These are phyloP conservation scores for Ophiobolus disseminans DNA, from an alignment of 2,329 filamentous ascomycete genomes.

Conservation along the genomic window DNA sequence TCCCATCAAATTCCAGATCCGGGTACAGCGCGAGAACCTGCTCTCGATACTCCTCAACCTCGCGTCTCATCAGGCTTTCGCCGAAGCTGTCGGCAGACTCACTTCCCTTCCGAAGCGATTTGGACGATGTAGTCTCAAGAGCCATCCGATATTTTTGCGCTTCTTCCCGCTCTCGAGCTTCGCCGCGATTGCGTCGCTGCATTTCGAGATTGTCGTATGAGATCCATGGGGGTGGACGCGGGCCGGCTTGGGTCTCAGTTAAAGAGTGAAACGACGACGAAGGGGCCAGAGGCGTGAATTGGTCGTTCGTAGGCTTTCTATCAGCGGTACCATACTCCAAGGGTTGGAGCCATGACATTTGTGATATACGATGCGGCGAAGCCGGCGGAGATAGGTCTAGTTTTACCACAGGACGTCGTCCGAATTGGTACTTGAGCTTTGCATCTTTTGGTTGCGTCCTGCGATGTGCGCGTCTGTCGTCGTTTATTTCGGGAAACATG, in stretches of 20 bases:
- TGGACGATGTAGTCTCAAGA: not conserved
- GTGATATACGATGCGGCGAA: not conserved
- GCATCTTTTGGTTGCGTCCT: constrained; percentile 17
- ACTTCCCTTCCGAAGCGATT: not conserved
- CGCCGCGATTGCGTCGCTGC: constrained; percentile 1
- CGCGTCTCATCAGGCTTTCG: constrained; percentile 12
- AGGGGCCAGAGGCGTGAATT: not conserved
- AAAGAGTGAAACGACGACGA: not conserved
- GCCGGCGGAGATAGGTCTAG: not conserved
- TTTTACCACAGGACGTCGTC: constrained; percentile 5
- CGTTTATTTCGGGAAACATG: constrained; percentile 2
- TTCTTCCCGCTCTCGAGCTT: constrained; percentile 5
- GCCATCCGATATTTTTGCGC: not conserved
- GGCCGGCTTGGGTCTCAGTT: not conserved
- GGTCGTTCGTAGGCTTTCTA: not conserved
- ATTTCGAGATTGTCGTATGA: constrained; percentile 4
- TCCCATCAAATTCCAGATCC: constrained; percentile 29
- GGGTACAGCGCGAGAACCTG: constrained; percentile 29
- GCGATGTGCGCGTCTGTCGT: not conserved
- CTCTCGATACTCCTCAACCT: constrained; percentile 27
- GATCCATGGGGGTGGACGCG: constrained; percentile 10
- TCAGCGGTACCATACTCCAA: too few species aligned
- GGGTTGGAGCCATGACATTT: too few species aligned
- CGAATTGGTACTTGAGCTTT: constrained; percentile 15
- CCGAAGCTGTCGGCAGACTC: constrained; percentile 2